Evolutionary conservation across 345 rosid genomes (phyloP).

Genomic region (Erodium maritimum): DNA sequence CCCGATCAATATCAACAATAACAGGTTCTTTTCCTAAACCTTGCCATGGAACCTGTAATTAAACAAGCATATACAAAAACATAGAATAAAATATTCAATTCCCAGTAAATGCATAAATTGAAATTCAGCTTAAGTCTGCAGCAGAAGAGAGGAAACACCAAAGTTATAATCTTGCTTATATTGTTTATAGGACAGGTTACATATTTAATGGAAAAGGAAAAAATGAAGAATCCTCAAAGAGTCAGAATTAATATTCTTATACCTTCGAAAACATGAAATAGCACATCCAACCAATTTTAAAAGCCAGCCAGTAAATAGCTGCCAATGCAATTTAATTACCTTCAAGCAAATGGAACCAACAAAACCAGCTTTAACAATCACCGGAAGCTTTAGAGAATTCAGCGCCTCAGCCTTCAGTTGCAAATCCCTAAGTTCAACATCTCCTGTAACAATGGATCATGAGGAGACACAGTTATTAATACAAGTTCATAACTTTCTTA

Average conservation of each 20-base stretch:
- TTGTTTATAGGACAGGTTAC: neutral
- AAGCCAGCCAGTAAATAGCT: neutral
- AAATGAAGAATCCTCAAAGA: neutral
- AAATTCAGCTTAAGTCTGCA: neutral
- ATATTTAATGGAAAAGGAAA: neutral
- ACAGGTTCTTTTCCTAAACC: constrained; percentile 96
- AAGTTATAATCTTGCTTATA: neutral
- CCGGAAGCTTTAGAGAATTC: constrained; percentile 85
- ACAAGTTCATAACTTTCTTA: neutral
- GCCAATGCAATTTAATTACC: constrained; percentile 26
- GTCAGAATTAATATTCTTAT: neutral
- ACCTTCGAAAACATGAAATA: neutral
- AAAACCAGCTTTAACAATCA: constrained; percentile 95
- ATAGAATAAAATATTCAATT: neutral
- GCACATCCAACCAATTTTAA: neutral
- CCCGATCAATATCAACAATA: constrained; percentile 82
- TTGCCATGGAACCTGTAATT: constrained; percentile 91
- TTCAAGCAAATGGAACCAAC: constrained; percentile 81
- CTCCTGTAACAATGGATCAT: constrained; percentile 40
- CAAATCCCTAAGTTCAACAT: constrained; percentile 91
- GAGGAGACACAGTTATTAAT: neutral
- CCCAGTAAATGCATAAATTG: neutral
- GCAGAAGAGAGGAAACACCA: no score
- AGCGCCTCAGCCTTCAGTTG: constrained; percentile 90
- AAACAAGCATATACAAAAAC: neutral